Conservation (phyloP, 202 grass and related monocot genomes). For the Setaria viridis region DNA sequence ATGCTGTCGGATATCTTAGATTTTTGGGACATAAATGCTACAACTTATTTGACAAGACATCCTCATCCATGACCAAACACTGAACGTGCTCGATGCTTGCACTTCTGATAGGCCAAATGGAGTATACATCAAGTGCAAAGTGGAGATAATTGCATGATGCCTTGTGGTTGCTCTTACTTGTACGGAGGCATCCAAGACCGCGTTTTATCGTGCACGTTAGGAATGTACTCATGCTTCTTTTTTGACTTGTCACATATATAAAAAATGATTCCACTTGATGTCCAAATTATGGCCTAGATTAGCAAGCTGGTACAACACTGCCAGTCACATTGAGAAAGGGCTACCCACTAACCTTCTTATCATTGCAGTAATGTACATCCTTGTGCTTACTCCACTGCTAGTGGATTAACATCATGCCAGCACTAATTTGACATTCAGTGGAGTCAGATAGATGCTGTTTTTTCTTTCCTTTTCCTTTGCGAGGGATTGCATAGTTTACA, state of each 20-base stretch:
- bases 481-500: background rate
- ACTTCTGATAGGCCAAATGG: background rate
- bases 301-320: background rate
- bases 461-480: background rate
- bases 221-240: background rate
- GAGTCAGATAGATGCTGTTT: slow-evolving; percentile 23
- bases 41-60: slow-evolving; percentile 1
- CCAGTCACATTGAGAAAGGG: slow-evolving; percentile 38
- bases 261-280: background rate
- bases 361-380: slow-evolving; percentile 39
- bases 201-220: background rate
- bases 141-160: background rate
- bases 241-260: background rate
- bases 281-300: slow-evolving; percentile 4
- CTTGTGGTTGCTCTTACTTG: background rate
- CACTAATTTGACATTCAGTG: slow-evolving; percentile 47
- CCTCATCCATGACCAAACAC: background rate
- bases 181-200: background rate
- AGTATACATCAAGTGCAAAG: background rate
- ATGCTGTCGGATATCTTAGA: background rate
- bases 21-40: background rate
- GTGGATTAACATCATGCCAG: slow-evolving; percentile 36
- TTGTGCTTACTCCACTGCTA: slow-evolving; percentile 33
- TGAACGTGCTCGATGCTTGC: background rate
- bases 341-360: slow-evolving; percentile 31